Conservation (phyloP, 139 green algal species). For the Chlorella sp. region DNA sequence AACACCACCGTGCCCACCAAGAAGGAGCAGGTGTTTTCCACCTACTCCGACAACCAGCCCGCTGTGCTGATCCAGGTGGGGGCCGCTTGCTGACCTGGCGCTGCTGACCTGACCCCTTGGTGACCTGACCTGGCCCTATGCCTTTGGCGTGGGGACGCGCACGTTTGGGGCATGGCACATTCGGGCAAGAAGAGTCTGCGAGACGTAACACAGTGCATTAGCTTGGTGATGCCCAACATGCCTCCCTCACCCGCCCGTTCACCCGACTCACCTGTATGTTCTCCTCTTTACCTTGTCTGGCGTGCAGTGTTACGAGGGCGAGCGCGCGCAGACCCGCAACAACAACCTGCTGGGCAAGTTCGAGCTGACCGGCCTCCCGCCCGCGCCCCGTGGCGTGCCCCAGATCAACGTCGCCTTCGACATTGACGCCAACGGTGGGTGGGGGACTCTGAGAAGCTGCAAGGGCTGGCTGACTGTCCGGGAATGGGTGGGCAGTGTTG, state of each 20-base stretch:
- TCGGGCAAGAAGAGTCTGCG: background rate
- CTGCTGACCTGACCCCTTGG: background rate
- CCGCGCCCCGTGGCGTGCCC: slow-evolving; percentile 95
- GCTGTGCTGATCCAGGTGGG: slow-evolving; percentile 95
- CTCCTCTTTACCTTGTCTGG: slow-evolving; percentile 38
- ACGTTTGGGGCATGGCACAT: too few relatives aligned
- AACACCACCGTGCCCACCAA: slow-evolving; percentile 99
- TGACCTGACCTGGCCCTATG: background rate
- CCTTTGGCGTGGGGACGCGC: too few relatives aligned
- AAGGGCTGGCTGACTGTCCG: too few relatives aligned
- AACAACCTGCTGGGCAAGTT: slow-evolving; percentile 99
- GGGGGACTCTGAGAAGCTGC: too few relatives aligned
- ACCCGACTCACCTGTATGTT: too few relatives aligned
- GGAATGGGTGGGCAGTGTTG: too few relatives aligned
- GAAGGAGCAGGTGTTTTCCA: slow-evolving; percentile 99
- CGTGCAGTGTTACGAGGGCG: slow-evolving; percentile 88
- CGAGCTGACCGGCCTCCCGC: slow-evolving; percentile 97
- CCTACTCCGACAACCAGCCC: slow-evolving; percentile 99
- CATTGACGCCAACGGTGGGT: slow-evolving; percentile 96
- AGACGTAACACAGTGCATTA: background rate
- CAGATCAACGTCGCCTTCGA: slow-evolving; percentile 99
- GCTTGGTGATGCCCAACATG: background rate
- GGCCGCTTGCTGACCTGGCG: background rate
- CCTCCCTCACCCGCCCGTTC: background rate
- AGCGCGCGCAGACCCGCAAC: slow-evolving; percentile 92